These are phyloP conservation scores for Streptanthus diversifolius DNA, from an alignment of 345 rosid species.

Conservation along the genomic window DNA sequence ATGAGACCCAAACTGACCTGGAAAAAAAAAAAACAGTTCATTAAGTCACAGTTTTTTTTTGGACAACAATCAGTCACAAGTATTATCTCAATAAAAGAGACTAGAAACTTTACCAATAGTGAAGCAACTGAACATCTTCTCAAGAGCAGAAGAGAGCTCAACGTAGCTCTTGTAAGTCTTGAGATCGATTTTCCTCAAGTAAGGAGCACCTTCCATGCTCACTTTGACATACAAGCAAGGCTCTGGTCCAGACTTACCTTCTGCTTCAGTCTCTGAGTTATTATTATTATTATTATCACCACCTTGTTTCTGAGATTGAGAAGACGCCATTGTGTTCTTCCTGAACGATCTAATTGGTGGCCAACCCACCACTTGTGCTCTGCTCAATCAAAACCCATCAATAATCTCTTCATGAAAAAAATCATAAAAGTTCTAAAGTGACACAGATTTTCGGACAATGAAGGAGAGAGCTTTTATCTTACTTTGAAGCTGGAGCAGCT, in stretches of 20 bases:
- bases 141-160: constrained; percentile 56
- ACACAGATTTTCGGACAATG: background rate
- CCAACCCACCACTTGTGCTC: constrained; percentile 83
- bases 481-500: constrained; percentile 53
- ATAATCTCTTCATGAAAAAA: background rate
- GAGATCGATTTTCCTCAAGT: constrained; percentile 75
- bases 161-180: constrained; percentile 54
- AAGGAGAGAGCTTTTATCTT: constrained; percentile 11
- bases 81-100: background rate
- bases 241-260: constrained; percentile 46
- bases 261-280: constrained; percentile 32
- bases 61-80: background rate
- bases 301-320: constrained; percentile 47
- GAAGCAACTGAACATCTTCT: constrained; percentile 76
- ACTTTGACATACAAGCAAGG: constrained; percentile 65
- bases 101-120: constrained; percentile 47
- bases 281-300: constrained; percentile 4
- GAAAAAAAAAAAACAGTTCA: constrained; percentile 2
- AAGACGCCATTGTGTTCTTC: constrained; percentile 67
- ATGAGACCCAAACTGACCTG: constrained; percentile 63
- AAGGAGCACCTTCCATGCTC: constrained; percentile 80
- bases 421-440: background rate
- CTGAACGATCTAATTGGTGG: constrained; percentile 75
- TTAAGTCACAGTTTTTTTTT: background rate
- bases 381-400: constrained; percentile 23